Base-by-base conservation (phyloP, 192 early-diverging fungal species). In the Coemansia sp. region DNA sequence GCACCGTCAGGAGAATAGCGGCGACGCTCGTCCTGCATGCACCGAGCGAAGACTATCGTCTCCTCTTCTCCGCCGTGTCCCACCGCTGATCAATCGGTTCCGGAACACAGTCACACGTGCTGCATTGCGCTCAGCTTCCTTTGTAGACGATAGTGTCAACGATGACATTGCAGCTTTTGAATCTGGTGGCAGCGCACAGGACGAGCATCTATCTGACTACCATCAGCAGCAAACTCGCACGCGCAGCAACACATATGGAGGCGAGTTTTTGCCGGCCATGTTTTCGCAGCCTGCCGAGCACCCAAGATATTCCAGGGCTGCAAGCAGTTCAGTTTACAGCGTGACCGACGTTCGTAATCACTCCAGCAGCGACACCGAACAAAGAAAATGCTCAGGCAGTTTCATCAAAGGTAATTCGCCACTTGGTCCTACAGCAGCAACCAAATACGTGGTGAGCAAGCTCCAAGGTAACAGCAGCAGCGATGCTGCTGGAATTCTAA, bases 141-240 rank as follows among this genome's bases (percentile, higher is more conserved):
- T 70, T 64, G 67, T 75, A 0, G 73, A 75, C 58, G 63, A 63
- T 1, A 75, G 73, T 46, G 48, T 68, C 45, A 62, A 63, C 33
- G 60, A 69, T 34, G 64, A 68, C 21, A 75, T 75, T 61, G 73
- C 63, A 18, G 67, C 73, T 13, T 25, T 51, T 26, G 49, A 53
- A 26, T 53, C 6, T 25, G 10, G 5, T 4, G 51, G 53, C 16
- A 25, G 23, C 12, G 6, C 23, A 25, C 46, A 15, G 5, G 46
- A 49, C 40, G 23, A 49, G 12, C 39, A 40, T n/a, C n/a, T n/a
- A n/a, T n/a, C n/a, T n/a, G n/a, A n/a, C n/a, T 40, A 40, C 39
- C 39, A 40, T 40, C 16, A 40, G 1, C 20, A 49, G 46, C 23
- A 21, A 6, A 6, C 23, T 25, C 46, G 46, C 23, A 49, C 23